Base-by-base conservation (phyloP, 1,284 basidiomycete genomes). In the Ustilago crameri region DNA sequence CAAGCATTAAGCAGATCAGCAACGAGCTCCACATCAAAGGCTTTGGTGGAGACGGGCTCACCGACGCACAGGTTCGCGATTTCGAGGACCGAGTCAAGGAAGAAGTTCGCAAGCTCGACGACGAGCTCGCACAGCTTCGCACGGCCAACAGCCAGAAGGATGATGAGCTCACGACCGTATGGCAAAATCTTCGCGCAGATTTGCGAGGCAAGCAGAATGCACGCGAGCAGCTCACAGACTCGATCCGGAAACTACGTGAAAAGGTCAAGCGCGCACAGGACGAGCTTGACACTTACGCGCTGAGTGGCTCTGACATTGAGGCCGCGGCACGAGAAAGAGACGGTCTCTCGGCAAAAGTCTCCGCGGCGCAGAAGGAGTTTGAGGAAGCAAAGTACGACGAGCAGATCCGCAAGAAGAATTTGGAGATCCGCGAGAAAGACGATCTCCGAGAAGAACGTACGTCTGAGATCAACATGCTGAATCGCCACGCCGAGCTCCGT, bases 401-500 rank as follows among this genome's bases (percentile, higher is more conserved):
- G 23, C 87, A 87, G 47, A 83, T 96, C n/a, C 84, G 85, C 1
- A 88, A 90, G 52, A 89, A 89, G 55, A 85, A 85, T 0, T 82
- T 85, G 7, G 87, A 88, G 56, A 86, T 87, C 22, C 86, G 89
- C 30, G 81, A 82, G 30, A 85, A 93, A 61, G 93, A 97, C 71
- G 88, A 89, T 26, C 86, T 86, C 49, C 87, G 91, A 24, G 93
- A 95, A 30, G 84, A 85, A 23, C 84, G 94, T 55, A 92, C 90
- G 58, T 74, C 84, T 0, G 94, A 98, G 75, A 86, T 95, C 45
- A 87, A 88, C 32, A 84, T 86, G 1, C 84, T 97, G 61, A 93
- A 90, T 77, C 82, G 89, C 37, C 93, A 97, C 80, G 90, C 92
- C 0, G 92, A 95, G 66, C 86, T 89, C 1, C 87, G 95, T 37